A percentile compares a stretch with the other conserved stretches of the same genome.
These are phyloP conservation scores for Rhodofomes roseus DNA, from an alignment of 1,284 basidiomycete genomes.

Conservation along the genomic window DNA sequence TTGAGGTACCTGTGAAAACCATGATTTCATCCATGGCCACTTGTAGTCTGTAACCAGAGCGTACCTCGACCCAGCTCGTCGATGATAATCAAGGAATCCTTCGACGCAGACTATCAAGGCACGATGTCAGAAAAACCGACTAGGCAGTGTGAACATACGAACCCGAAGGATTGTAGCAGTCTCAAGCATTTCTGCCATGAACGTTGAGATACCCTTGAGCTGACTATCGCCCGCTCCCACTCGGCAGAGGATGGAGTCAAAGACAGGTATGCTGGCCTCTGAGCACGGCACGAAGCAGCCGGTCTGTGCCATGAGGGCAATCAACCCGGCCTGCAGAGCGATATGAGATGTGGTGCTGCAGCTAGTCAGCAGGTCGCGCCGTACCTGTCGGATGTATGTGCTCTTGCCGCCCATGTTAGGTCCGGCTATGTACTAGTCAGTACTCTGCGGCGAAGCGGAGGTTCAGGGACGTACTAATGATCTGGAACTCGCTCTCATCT, in stretches of 20 bases:
- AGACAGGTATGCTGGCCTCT: slow-evolving; percentile 84
- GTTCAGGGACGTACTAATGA: slow-evolving; percentile 59
- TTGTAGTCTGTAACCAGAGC: too few species aligned
- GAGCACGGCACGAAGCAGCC: slow-evolving; percentile 95
- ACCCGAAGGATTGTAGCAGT: slow-evolving; percentile 94
- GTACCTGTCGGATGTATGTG: slow-evolving; percentile 83
- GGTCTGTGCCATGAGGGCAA: slow-evolving; percentile 92
- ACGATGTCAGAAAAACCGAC: background rate
- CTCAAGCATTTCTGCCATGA: slow-evolving; percentile 99
- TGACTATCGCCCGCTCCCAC: slow-evolving; percentile 98
- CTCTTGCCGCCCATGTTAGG: slow-evolving; percentile 98
- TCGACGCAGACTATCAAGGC: slow-evolving; percentile 72
- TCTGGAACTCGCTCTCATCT: slow-evolving; percentile 82
- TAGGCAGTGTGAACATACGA: slow-evolving; percentile 19
- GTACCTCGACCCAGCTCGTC: slow-evolving; percentile 95
- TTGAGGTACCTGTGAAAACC: slow-evolving; percentile 83
- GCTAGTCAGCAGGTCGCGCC: background rate
- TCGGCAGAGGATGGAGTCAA: slow-evolving; percentile 94
- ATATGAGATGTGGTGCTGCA: slow-evolving; percentile 2
- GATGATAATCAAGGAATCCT: slow-evolving; percentile 95
- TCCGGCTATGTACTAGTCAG: slow-evolving; percentile 53
- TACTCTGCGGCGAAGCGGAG: slow-evolving; percentile 7
- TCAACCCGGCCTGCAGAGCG: slow-evolving; percentile 73
- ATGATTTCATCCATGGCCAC: too few species aligned
- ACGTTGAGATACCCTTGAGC: slow-evolving; percentile 96